A percentile compares a stretch with the other conserved stretches of the same genome.
phyloP scores from a whole-genome alignment of 2,329 filamentous ascomycete genomes.

The Amauroascus niger region DNA sequence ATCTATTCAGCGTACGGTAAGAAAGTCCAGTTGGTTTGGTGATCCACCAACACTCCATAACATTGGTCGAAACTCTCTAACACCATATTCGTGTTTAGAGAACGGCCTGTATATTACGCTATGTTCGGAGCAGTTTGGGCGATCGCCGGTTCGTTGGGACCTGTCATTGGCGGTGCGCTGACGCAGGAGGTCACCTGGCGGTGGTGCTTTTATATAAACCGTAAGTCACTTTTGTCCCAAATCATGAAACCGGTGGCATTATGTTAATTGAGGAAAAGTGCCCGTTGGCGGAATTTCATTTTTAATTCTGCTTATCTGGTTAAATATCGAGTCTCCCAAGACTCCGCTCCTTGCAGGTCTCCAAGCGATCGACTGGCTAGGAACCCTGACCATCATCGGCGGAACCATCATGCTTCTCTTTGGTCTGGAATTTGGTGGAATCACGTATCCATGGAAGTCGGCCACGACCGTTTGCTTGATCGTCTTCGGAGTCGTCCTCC shows the following conservation, averaged over 20 bases:
- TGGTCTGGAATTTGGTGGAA: constrained; percentile 74
- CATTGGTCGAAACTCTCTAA: neutral
- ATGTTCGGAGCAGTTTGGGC: constrained; percentile 52
- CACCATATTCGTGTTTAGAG: constrained; percentile 25
- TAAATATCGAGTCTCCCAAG: constrained; percentile 52
- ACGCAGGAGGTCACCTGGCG: constrained; percentile 38
- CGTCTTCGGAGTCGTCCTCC: constrained; percentile 57
- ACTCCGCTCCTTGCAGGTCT: constrained; percentile 50
- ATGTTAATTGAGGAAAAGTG: constrained; percentile 27
- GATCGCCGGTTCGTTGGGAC: constrained; percentile 25
- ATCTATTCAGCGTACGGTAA: constrained; percentile 52
- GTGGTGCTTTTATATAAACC: constrained; percentile 54
- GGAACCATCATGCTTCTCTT: constrained; percentile 79
- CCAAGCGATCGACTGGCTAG: constrained; percentile 55
- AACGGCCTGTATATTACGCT: constrained; percentile 54
- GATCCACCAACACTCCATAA: too few relatives aligned
- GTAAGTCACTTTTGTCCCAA: constrained; percentile 26
- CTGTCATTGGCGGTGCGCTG: constrained; percentile 17
- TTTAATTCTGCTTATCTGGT: constrained; percentile 49
- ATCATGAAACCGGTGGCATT: too few relatives aligned
- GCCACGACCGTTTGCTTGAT: constrained; percentile 67
- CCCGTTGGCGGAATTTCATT: constrained; percentile 53
- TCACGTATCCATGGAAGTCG: constrained; percentile 64
- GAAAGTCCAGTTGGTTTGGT: neutral
- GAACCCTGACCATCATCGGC: constrained; percentile 57